Base-by-base conservation (phyloP, 345 rosid species). In the Lepidium aucheri region DNA sequence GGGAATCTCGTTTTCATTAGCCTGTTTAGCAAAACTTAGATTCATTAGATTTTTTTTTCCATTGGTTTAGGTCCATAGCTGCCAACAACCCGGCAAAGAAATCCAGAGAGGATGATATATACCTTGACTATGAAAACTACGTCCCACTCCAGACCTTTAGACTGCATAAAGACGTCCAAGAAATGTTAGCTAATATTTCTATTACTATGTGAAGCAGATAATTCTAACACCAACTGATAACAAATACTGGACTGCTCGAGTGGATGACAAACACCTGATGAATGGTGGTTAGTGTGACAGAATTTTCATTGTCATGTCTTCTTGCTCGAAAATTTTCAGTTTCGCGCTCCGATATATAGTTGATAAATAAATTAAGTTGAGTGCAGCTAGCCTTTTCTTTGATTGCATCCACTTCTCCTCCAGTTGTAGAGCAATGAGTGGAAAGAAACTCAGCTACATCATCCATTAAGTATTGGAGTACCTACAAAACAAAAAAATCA, bases 111-210 rank as follows among this genome's bases (percentile, higher is more conserved):
- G 63, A 8, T 55, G 47, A 9, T 40, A 60, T 62, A 36, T 83
- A 93, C 98, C 97, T 89, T 93, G 70, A 87, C 84, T 65, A 93
- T 79, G 84, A 93, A 93, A 76, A 90, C 97, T 35, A 76, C 57
- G 78, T 90, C 98, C 98, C 98, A 93, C 62, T 93, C 98, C 66
- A 93, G 79, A 74, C 98, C 98, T 82, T 93, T 93, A 18, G 98
- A 90, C 98, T 90, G 85, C 87, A 79, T 53, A 74, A 46, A 74
- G 41, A 42, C 59, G 45, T 30, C 44, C 49, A 72, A 14, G 58
- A 51, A 46, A 50, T 63, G 15, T 39, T 60, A 45, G 66, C 55
- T 60, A 35, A 47, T 46, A 62, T 56, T 57, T 57, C 12, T 46
- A 65, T 24, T 33, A 17, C 49, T 50, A 34, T 46, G 39, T 41